Conservation (phyloP, 23 red algal species). For the Gracilaria vermiculophylla region DNA sequence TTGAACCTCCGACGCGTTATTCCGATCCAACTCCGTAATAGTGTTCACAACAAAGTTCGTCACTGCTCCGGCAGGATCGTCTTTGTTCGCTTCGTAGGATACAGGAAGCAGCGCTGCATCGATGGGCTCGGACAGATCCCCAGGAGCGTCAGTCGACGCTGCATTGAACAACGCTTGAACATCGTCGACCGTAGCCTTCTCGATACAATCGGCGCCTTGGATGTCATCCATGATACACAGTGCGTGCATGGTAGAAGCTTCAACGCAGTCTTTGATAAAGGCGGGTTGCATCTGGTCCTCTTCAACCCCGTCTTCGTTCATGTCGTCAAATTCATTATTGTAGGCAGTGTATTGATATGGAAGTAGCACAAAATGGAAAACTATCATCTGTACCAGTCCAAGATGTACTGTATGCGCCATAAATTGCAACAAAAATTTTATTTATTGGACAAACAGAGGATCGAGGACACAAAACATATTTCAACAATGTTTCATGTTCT, state of each 20-base stretch:
- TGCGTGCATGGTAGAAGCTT: neutral
- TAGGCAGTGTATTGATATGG: too few relatives aligned
- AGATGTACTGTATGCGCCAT: too few relatives aligned
- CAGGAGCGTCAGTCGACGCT: neutral
- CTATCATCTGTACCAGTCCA: too few relatives aligned
- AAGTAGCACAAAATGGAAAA: too few relatives aligned
- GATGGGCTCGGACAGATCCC: neutral
- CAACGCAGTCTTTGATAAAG: conserved; percentile 26
- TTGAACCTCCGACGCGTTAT: neutral
- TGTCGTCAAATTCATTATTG: neutral
- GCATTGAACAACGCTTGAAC: neutral
- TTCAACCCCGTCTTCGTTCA: neutral
- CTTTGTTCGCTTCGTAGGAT: neutral
- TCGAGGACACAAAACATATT: neutral
- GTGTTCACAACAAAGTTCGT: neutral
- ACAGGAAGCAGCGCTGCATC: neutral
- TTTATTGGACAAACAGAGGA: neutral
- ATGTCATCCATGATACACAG: conserved; percentile 46
- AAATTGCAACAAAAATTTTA: neutral
- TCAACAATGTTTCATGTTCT: neutral
- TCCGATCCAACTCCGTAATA: neutral
- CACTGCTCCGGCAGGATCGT: conserved; percentile 10
- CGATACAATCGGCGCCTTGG: neutral
- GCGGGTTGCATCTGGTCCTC: neutral
- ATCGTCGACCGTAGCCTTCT: conserved; percentile 14